Conservation (phyloP, 306 rosid species). For the Cicer bijugum region DNA sequence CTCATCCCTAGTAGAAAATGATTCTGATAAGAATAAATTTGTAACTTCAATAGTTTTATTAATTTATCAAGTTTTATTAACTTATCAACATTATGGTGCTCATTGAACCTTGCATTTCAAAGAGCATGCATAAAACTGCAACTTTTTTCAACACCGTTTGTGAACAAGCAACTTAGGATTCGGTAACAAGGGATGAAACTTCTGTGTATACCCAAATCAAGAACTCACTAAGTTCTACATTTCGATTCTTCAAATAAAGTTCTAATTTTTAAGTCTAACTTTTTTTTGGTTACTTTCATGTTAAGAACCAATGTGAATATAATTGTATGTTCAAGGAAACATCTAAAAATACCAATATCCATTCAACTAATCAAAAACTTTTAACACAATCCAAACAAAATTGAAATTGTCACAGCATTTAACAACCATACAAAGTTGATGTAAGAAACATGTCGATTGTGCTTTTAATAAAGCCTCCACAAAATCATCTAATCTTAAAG, state of each 20-base stretch:
- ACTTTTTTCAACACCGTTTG: background rate
- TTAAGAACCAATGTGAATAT: background rate
- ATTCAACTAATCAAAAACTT: conserved; percentile 3
- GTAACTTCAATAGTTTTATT: too few species aligned
- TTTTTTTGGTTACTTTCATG: background rate
- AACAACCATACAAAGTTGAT: conserved; percentile 31
- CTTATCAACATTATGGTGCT: too few species aligned
- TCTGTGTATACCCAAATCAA: background rate
- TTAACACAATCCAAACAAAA: conserved; percentile 40
- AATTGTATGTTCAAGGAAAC: too few species aligned
- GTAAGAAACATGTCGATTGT: conserved; percentile 40
- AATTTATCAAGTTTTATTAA: too few species aligned
- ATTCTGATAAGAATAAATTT: too few species aligned
- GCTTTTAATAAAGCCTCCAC: conserved; percentile 19
- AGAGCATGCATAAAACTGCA: background rate
- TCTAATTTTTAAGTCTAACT: background rate
- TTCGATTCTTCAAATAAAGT: background rate
- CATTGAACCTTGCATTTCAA: too few species aligned
- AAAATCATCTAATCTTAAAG: conserved; percentile 40
- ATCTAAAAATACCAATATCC: background rate
- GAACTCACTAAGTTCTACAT: background rate
- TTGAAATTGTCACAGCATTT: conserved; percentile 41
- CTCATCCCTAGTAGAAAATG: too few species aligned
- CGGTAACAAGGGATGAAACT: background rate
- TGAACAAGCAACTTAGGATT: too few species aligned